Base-by-base conservation (phyloP, 2,329 filamentous ascomycete species). In the Calonectria ilicicola region DNA sequence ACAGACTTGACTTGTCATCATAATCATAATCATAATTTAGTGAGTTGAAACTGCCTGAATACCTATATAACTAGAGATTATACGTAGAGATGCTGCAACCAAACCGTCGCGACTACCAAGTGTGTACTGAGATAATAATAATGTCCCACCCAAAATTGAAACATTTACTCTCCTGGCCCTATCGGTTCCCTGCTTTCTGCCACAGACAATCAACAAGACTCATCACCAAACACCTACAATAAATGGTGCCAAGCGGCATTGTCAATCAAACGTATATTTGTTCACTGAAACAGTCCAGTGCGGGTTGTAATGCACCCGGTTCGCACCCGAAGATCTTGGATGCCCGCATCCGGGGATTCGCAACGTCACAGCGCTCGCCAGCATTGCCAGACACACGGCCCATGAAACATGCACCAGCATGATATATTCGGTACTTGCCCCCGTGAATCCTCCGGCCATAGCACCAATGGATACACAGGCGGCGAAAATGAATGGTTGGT, bases 381-480 rank as follows among this genome's bases (percentile, higher is more conserved):
- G 21, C 78, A 79, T 79, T 21, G 78, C 77, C 46, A 79, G 26
- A 29, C 77, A 79, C 40, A 76, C 72, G 40, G 78, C 78, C 78
- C 78, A 79, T 10, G 78, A 80, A 29, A 78, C 66, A 51, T 80
- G 69, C 32, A 80, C 75, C 53, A 79, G 56, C 63, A 78, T 65
- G 66, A 78, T 76, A 58, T 79, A 77, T 46, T 75, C 73, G 49
- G 72, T 64, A 63, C 72, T 74, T 76, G 74, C 78, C 44, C 75
- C 78, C 2, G 56, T 64, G 58, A 27, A 73, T 12, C 74, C 72
- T 15, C 78, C 78, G 15, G 60, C 46, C 17, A 75, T 32, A 15
- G 76, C 70, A n/a, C 76, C 69, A 40, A 72, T 67, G 26, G 67
- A 74, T 10, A 79, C 64, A n/a, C 74, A 79, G 8, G 63, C n/a